phyloP scores from a whole-genome alignment of 345 rosid genomes.

The Salix udensis region DNA sequence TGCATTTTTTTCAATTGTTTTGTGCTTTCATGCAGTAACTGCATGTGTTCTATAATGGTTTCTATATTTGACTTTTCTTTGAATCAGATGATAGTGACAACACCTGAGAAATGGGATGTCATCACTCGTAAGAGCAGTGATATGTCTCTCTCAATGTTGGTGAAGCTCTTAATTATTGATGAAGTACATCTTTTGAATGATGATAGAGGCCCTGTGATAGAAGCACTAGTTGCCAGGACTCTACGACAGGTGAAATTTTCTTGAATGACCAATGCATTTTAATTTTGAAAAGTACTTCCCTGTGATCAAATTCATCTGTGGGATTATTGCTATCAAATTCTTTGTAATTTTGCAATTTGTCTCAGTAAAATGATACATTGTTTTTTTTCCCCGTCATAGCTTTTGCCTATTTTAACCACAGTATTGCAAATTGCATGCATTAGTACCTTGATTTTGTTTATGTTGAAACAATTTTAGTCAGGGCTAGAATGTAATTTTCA shows the following conservation, averaged over 20 bases:
- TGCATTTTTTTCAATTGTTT: constrained; percentile 13
- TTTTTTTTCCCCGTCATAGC: too few species aligned
- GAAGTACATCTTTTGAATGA: constrained; percentile 98
- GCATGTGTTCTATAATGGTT: constrained; percentile 9
- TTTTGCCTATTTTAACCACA: too few species aligned
- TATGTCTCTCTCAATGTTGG: constrained; percentile 95
- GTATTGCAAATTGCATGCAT: too few species aligned
- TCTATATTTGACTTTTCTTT: constrained; percentile 9
- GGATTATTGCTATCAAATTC: too few species aligned
- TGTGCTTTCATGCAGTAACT: constrained; percentile 9
- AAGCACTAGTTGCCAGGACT: constrained; percentile 96
- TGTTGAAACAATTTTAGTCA: too few species aligned
- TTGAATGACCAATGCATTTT: constrained; percentile 10
- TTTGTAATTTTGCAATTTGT: too few species aligned
- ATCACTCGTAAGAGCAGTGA: constrained; percentile 99
- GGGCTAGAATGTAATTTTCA: too few species aligned
- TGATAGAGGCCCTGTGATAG: constrained; percentile 98
- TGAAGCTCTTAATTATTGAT: constrained; percentile 93
- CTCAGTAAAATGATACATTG: too few species aligned
- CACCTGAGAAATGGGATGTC: constrained; percentile 99
- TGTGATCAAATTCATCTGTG: not conserved
- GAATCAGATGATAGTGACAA: constrained; percentile 94
- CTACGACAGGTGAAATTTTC: constrained; percentile 73
- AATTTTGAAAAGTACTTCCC: not conserved
- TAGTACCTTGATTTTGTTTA: too few species aligned